Conservation (phyloP, 1,139 yeast species). For the Suhomyces choctaworum region DNA sequence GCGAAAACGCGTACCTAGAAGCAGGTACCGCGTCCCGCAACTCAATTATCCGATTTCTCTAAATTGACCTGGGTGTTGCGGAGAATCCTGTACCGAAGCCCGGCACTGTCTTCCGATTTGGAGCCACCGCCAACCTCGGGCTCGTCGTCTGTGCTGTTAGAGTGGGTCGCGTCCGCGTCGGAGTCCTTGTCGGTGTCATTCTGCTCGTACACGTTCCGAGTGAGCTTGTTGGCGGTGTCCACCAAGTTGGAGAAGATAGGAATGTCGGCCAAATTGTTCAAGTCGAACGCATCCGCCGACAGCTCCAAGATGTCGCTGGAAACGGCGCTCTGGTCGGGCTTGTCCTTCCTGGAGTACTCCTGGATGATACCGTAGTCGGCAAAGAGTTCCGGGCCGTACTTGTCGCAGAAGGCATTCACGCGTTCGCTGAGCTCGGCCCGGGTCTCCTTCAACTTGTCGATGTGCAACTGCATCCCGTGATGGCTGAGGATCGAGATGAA, state of each 20-base stretch:
- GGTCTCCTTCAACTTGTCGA: constrained; percentile 55
- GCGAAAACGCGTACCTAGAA: constrained; percentile 2
- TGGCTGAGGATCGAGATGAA: constrained; percentile 42
- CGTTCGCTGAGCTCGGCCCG: constrained; percentile 56
- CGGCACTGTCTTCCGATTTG: background rate
- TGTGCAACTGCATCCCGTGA: constrained; percentile 36
- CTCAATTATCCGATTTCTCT: background rate
- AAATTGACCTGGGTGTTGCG: background rate
- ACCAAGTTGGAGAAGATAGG: constrained; percentile 35
- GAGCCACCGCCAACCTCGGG: background rate
- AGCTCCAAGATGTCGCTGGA: constrained; percentile 6
- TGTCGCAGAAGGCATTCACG: constrained; percentile 68
- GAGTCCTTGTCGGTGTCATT: background rate
- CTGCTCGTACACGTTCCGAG: constrained; percentile 4
- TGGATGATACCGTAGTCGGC: constrained; percentile 56
- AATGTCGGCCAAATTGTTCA: constrained; percentile 31
- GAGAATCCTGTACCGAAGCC: constrained; percentile 1
- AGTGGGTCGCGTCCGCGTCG: background rate
- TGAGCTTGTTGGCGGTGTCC: constrained; percentile 14
- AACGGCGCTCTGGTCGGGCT: constrained; percentile 16
- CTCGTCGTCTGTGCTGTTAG: background rate
- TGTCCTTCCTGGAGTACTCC: constrained; percentile 19
- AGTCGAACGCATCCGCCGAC: constrained; percentile 17
- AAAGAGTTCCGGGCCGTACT: constrained; percentile 74
- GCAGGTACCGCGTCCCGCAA: constrained; percentile 3